phyloP scores from a whole-genome alignment of 495 filamentous ascomycete species.

The Penicillium roqueforti region DNA sequence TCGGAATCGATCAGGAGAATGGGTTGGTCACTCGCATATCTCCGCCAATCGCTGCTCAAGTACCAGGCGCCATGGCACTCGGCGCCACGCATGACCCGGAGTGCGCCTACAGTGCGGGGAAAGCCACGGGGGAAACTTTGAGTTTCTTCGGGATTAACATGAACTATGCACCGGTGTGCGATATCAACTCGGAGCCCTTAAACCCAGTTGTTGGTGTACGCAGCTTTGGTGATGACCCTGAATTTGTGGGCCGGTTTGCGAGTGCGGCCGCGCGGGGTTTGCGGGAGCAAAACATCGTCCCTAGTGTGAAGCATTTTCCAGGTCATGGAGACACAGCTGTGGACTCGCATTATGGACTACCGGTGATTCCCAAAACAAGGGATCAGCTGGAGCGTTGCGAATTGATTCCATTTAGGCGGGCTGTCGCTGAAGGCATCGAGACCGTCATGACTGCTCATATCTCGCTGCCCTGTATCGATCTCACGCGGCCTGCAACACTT shows the following conservation, averaged over 20 bases:
- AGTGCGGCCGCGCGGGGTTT: conserved; percentile 35
- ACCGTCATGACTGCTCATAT: conserved; percentile 45
- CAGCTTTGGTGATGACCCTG: conserved; percentile 39
- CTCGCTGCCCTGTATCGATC: conserved; percentile 34
- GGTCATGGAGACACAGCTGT: conserved; percentile 43
- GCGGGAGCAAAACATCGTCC: conserved; percentile 36
- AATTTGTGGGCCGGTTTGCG: conserved; percentile 37
- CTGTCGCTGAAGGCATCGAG: conserved; percentile 40
- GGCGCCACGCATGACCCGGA: conserved; percentile 39
- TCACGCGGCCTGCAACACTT: conserved; percentile 36
- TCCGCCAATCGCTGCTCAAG: conserved; percentile 40
- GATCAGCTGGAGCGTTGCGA: conserved; percentile 39
- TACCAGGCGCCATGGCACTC: conserved; percentile 41
- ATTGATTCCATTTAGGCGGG: conserved; percentile 40
- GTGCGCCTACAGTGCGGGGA: conserved; percentile 35
- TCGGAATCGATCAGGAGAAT: conserved; percentile 46
- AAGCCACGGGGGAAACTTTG: conserved; percentile 35
- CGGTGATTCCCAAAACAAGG: conserved; percentile 35
- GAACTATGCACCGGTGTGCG: conserved; percentile 44
- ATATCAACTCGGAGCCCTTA: conserved; percentile 42
- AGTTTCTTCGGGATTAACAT: conserved; percentile 41
- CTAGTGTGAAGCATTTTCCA: conserved; percentile 44
- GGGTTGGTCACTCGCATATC: conserved; percentile 42
- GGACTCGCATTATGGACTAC: conserved; percentile 43
- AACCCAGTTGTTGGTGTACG: conserved; percentile 44